Base-by-base conservation (phyloP, 192 early-diverging fungal genomes). In the Diversispora epigaea region DNA sequence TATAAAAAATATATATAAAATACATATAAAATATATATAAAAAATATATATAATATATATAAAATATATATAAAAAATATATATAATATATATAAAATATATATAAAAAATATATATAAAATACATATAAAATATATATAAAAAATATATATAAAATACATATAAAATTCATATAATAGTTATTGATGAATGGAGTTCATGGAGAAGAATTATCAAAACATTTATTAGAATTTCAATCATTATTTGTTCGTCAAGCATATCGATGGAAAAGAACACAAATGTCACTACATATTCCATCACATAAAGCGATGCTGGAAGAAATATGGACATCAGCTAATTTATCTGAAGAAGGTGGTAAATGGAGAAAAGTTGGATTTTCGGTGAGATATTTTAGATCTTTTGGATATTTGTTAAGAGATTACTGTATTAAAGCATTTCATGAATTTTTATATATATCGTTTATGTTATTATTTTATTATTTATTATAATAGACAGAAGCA, bases 181-280 rank as follows among this genome's bases (percentile, higher is more conserved):
- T 80, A 10, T 73, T 85, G 14, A 85, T 85, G 81, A 85, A 77
- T 49, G 82, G 77, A 10, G 80, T 81, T 71, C 87, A 89, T 17
- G 77, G 84, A n/a, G 91, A 89, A 21, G 91, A 93, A 80, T 71
- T 91, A 25, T 78, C 78, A 58, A 79, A 79, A 71, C 79, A 88
- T 49, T 60, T 93, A 58, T 76, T 90, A 10, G 90, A 91, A 32
- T 91, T 88, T 78, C 91, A 93, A 80, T 69, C 87, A n/a, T 77
- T 86, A 4, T 73, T 85, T 32, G 83, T 90, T 41, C 70, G 79
- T 64, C 89, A 93, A 49, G 85, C 83, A 45, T 79, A 87, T 73
- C 57, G 80, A 43, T 75, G 86, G 19, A 84, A 85, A 39, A 85
- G 80, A 41, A 84, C 82, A 11, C 71, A 76, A 19, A 84, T 91